phyloP scores from a whole-genome alignment of 768 basidiomycete genomes.

The Leccinum broughii region DNA sequence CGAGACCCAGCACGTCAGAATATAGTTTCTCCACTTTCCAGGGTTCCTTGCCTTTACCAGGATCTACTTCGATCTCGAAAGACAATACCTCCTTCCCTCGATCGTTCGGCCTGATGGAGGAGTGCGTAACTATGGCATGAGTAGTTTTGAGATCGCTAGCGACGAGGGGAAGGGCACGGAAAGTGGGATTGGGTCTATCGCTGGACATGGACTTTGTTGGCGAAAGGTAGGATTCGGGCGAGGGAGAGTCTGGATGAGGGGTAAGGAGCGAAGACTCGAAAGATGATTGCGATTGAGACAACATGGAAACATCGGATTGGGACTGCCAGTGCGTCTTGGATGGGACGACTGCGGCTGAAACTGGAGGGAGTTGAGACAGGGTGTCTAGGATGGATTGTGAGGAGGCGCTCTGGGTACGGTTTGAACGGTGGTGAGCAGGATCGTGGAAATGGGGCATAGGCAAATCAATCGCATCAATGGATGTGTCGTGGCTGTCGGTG shows the following conservation, averaged over 20 bases:
- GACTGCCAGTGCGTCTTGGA: slow-evolving; percentile 28
- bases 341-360: slow-evolving; percentile 16
- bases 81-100: slow-evolving; percentile 90
- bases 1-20: slow-evolving; percentile 87
- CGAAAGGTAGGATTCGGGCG: slow-evolving; percentile 32
- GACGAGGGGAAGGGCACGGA: slow-evolving; percentile 73
- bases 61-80: slow-evolving; percentile 78
- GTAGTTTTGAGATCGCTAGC: slow-evolving; percentile 74
- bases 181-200: slow-evolving; percentile 41
- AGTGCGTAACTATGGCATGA: slow-evolving; percentile 68
- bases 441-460: slow-evolving; percentile 45
- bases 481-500: slow-evolving; percentile 28
- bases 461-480: slow-evolving; percentile 51
- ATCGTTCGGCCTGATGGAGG: slow-evolving; percentile 86
- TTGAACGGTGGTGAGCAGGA: slow-evolving; percentile 10
- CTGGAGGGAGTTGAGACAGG: slow-evolving; percentile 20
- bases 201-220: slow-evolving; percentile 24
- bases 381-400: slow-evolving; percentile 13
- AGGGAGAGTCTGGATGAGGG: slow-evolving; percentile 31
- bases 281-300: slow-evolving; percentile 27
- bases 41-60: slow-evolving; percentile 65
- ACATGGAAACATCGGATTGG: slow-evolving; percentile 21
- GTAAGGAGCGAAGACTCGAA: slow-evolving; percentile 18
- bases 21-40: slow-evolving; percentile 94
- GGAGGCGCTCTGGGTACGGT: slow-evolving; percentile 10